Conservation (phyloP, 371 early-diverging fungal species). For the Furculomyces boomerangus region DNA sequence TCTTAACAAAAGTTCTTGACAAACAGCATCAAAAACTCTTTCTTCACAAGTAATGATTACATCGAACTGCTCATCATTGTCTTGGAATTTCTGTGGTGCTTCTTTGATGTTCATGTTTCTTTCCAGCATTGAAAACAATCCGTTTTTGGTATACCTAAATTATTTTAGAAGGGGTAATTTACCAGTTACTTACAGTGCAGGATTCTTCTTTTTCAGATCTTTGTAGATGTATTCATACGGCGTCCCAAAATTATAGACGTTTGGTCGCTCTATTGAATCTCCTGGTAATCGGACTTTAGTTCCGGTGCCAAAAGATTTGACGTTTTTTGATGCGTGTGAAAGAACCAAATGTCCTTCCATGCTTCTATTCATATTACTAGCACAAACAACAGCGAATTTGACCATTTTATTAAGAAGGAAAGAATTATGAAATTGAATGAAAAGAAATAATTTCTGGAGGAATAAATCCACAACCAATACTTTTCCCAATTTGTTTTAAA, state of each 20-base stretch:
- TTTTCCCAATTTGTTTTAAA: too few relatives aligned
- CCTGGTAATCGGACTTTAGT: conserved; percentile 85
- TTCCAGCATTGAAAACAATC: conserved; percentile 77
- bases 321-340: conserved; percentile 26
- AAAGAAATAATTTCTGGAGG: too few relatives aligned
- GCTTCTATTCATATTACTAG: conserved; percentile 91
- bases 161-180: not conserved
- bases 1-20: conserved; percentile 51
- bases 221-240: conserved; percentile 78
- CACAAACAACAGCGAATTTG: conserved; percentile 82
- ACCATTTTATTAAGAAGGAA: conserved; percentile 32
- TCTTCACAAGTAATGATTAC: conserved; percentile 95
- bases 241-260: conserved; percentile 81
- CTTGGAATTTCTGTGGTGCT: conserved; percentile 81
- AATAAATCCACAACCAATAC: too few relatives aligned
- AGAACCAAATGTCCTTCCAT: conserved; percentile 92
- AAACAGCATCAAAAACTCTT: conserved; percentile 82
- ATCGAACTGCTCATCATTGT: conserved; percentile 58
- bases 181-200: conserved; percentile 31
- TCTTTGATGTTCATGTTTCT: conserved; percentile 76
- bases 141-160: conserved; percentile 65
- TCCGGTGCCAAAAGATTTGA: conserved; percentile 80
- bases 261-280: conserved; percentile 67
- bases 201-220: conserved; percentile 60
- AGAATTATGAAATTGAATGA: too few relatives aligned